Conservation (phyloP, 202 grass and related monocot genomes). For the Dendrocalamus latiflorus region DNA sequence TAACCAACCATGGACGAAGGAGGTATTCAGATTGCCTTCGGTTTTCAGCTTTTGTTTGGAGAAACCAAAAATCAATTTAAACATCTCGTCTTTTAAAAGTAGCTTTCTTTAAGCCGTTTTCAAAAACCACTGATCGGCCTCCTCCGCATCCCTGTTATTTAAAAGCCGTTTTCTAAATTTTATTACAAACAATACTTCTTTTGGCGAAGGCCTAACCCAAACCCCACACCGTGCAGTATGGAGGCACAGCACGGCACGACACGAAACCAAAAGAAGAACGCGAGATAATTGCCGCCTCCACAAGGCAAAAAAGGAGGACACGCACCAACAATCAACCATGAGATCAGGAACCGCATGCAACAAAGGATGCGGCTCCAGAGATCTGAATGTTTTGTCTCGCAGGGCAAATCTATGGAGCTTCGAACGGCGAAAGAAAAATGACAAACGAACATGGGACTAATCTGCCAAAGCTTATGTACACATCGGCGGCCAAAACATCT, state of each 20-base stretch:
- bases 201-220: background rate
- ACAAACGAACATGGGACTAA: background rate
- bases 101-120: no score
- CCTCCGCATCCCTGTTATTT: constrained; percentile 11
- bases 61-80: no score
- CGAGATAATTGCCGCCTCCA: constrained; percentile 19
- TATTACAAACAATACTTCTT: background rate
- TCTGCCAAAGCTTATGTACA: background rate
- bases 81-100: no score
- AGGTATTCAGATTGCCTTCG: no score
- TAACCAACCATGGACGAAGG: no score
- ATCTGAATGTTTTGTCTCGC: background rate
- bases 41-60: no score
- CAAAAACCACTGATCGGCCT: no score
- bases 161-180: no score
- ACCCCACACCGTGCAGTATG: background rate
- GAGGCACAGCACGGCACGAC: background rate
- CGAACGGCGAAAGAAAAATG: background rate
- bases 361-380: background rate
- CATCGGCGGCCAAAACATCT: background rate
- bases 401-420: background rate
- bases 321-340: background rate
- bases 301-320: background rate
- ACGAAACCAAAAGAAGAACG: background rate
- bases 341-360: no score